Evolutionary conservation across 805 yeast genomes (phyloP).

Genomic region (Millerozyma acaciae): DNA sequence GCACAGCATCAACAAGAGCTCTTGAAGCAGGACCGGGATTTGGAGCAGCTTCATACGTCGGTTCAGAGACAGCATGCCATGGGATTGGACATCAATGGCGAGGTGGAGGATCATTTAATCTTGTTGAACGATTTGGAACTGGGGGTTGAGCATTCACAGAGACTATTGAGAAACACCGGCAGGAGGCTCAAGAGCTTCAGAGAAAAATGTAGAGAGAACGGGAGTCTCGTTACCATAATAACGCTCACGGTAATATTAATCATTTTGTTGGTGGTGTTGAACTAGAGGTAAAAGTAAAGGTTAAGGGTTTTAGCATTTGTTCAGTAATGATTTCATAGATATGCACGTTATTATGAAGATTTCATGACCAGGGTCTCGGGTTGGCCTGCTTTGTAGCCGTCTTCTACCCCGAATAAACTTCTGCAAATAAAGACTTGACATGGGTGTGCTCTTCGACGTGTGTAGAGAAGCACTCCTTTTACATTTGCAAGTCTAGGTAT

Average conservation of each 20-base stretch:
- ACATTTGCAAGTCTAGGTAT: no score
- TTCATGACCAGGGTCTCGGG: no score
- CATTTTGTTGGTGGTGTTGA: slow-evolving; percentile 38
- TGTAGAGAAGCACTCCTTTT: no score
- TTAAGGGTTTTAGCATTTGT: no score
- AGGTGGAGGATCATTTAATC: slow-evolving; percentile 40
- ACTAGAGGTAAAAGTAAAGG: no score
- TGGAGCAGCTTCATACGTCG: slow-evolving; percentile 31
- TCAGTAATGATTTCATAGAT: no score
- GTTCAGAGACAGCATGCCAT: slow-evolving; percentile 35
- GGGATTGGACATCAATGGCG: slow-evolving; percentile 37
- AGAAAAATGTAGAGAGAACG: slow-evolving; percentile 35
- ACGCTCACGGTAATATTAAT: slow-evolving; percentile 39
- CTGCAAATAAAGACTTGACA: no score
- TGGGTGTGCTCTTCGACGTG: no score
- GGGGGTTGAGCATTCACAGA: slow-evolving; percentile 36
- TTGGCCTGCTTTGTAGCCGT: no score
- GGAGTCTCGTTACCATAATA: slow-evolving; percentile 39
- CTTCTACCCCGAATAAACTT: no score
- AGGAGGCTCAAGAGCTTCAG: slow-evolving; percentile 29
- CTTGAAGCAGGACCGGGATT: slow-evolving; percentile 33
- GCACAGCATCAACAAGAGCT: slow-evolving; percentile 41
- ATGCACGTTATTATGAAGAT: no score
- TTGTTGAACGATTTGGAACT: slow-evolving; percentile 37
- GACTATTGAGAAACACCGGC: slow-evolving; percentile 29